Evolutionary conservation across 768 basidiomycete species (phyloP), one percentile per base, ranked within the genome.

Genomic region (Pisolithus sp.): DNA sequence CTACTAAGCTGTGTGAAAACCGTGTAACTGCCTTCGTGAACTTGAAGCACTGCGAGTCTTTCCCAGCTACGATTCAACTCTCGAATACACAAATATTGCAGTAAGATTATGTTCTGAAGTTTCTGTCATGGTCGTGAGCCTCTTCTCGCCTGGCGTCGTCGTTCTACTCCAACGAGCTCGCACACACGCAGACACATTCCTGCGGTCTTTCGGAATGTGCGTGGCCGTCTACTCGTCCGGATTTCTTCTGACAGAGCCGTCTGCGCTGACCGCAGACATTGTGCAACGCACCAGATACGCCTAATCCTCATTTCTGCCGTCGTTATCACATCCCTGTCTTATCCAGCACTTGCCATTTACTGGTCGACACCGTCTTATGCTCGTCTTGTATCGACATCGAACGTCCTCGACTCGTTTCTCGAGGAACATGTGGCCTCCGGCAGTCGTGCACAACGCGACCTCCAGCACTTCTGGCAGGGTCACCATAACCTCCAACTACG

Each of bases 301-400:
- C 82, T 93, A 46, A 89, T 94, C 65, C 78, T 94, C 58, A 83
- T 92, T 54, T 93, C 88, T 20, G 81, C 86, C 47, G 79, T 92
- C 52, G 90, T 93, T 56, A 93, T 93, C 63, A 87, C 90, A 50
- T 86, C 86, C 17, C 80, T 94, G 50, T 88, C 92, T 62, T 93
- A 91, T 58, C 92, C 92, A n/a, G 92, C 92, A 18, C 78, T 94
- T 47, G 82, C 88, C 46, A 77, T 89, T 52, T 92, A 93, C 65
- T 83, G 83, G 21, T 85, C 87, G 1, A 83, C 88, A 1, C 79
- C 82, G 52, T 79, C 81, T 0, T 79, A 80, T 66, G 85, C 75
- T 47, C 67, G 62, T 46, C 76, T 75, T 58, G 81, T 76, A 54
- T 77, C 72, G 68, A 68, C 76, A 17, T 73, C 76, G 26, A 74